These are phyloP conservation scores for Myriosclerotinia curreyana DNA, from an alignment of 2,329 filamentous ascomycete genomes.

Conservation along the genomic window DNA sequence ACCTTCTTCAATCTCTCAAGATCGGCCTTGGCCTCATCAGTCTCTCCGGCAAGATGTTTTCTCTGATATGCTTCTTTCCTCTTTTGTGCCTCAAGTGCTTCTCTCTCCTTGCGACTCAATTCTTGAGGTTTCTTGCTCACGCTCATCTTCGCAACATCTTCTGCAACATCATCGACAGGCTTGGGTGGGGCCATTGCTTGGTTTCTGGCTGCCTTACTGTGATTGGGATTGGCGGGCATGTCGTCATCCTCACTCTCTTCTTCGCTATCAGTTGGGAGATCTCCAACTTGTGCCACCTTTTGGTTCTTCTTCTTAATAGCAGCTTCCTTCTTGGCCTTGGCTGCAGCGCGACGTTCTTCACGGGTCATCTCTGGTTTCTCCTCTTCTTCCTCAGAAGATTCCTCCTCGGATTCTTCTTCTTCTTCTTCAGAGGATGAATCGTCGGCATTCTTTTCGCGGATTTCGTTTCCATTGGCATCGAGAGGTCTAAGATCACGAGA, in stretches of 20 bases:
- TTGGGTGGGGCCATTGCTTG: constrained; percentile 47
- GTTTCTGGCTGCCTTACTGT: constrained; percentile 69
- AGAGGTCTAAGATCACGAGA: constrained; percentile 85
- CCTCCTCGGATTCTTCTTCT: constrained; percentile 52
- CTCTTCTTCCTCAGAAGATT: constrained; percentile 47
- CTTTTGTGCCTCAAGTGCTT: constrained; percentile 82
- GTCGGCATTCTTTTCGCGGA: constrained; percentile 70
- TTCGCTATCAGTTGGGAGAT: constrained; percentile 71
- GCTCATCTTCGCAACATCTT: constrained; percentile 54
- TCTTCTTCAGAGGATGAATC: constrained; percentile 47
- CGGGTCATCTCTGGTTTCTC: constrained; percentile 62
- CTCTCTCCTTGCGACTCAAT: constrained; percentile 64
- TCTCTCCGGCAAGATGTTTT: constrained; percentile 91
- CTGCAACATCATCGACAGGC: constrained; percentile 50
- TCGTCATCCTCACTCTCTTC: constrained; percentile 57
- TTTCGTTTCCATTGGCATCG: constrained; percentile 83
- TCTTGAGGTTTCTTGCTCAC: constrained; percentile 48
- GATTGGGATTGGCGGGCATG: constrained; percentile 89
- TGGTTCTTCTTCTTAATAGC: constrained; percentile 75
- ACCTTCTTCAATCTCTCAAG: constrained; percentile 79
- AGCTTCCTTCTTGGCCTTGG: constrained; percentile 88
- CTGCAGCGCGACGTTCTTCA: constrained; percentile 81
- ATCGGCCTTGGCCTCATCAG: constrained; percentile 89
- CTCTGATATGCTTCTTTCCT: constrained; percentile 90
- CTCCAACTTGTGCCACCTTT: constrained; percentile 73